Evolutionary conservation across 208 protist species (phyloP), one percentile per base, ranked within the genome.

Genomic region (Novymonas esmeraldas): DNA sequence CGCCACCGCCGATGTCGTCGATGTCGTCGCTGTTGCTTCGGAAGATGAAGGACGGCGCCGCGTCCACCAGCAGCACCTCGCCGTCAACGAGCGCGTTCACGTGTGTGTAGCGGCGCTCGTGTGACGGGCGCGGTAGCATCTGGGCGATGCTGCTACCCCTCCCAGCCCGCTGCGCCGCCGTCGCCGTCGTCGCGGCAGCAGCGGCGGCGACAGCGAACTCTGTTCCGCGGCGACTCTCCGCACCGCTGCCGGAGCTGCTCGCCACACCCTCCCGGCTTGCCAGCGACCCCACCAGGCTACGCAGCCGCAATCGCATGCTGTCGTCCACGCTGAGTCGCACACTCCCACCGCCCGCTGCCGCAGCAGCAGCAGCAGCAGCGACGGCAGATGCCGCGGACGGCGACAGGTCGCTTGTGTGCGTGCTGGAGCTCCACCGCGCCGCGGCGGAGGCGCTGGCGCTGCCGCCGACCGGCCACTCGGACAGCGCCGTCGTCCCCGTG

Each of bases 391-490:
- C 36, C 36, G 11, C n/a, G 22, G 56, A 11, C 9, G 26, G 16
- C 10, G 11, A 24, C 16, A 24, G 6, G 24, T 48, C 39, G 16
- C 39, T 48, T 16, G 6, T 20, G 13, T 20, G 38, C 39, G 9
- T 22, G 39, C 56, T 49, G 36, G 24, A 46, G 22, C 39, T 49
- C 56, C 13, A 16, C 9, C 22, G 39, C 56, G 56, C 22, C 56
- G 46, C 13, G 13, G 56, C 56, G 11, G 56, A 36, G 24, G 6
- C 29, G 56, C 39, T 24, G 13, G 56, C 16, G 24, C 33, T 61
- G 6, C 46, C 46, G 13, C 24, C 26, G 6, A 31, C 31, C 31
- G 56, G 39, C 39, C 56, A 61, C 56, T 49, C 56, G 1, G 56
- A 36, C 24, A 34, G 4, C 38, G 18, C 22, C 22, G 56, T 49